Conservation (phyloP, 169 alveolate species). For the Eimeria falciformis region DNA sequence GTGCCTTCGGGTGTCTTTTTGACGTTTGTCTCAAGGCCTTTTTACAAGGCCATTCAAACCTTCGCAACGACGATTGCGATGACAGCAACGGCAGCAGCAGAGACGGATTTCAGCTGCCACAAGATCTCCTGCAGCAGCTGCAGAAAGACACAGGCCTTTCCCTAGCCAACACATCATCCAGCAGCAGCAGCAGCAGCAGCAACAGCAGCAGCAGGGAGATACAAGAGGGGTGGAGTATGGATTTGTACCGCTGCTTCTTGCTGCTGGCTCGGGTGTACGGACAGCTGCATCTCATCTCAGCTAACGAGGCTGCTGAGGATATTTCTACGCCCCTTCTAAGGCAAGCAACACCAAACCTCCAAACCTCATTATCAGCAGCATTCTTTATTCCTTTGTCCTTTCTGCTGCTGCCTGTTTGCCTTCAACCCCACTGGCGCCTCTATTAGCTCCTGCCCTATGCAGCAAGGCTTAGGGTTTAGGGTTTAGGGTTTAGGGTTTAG, state of each 20-base stretch:
- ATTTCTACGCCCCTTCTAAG: neutral
- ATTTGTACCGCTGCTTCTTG: neutral
- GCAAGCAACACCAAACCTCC: neutral
- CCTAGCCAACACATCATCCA: neutral
- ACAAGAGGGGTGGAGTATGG: neutral
- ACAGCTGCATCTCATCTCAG: neutral
- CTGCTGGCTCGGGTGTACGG: neutral
- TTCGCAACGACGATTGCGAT: neutral
- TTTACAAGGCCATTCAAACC: neutral
- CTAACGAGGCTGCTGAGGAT: neutral
- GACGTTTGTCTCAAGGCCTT: conserved; percentile 1
- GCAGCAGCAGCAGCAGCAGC: conserved; percentile 32
- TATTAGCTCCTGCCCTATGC: neutral
- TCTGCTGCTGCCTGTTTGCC: no score
- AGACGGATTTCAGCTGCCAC: neutral
- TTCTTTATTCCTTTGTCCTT: no score
- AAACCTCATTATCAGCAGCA: no score
- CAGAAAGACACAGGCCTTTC: neutral
- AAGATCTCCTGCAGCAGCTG: neutral
- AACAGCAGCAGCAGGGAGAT: neutral
- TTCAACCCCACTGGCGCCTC: no score
- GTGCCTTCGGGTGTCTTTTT: neutral
- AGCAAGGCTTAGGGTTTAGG: neutral
- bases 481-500: neutral
- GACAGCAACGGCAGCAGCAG: neutral